A percentile compares a stretch with the other conserved stretches of the same genome.
These are phyloP conservation scores for Carex cristatella DNA, from an alignment of 176 grass and related monocot species.

Conservation along the genomic window DNA sequence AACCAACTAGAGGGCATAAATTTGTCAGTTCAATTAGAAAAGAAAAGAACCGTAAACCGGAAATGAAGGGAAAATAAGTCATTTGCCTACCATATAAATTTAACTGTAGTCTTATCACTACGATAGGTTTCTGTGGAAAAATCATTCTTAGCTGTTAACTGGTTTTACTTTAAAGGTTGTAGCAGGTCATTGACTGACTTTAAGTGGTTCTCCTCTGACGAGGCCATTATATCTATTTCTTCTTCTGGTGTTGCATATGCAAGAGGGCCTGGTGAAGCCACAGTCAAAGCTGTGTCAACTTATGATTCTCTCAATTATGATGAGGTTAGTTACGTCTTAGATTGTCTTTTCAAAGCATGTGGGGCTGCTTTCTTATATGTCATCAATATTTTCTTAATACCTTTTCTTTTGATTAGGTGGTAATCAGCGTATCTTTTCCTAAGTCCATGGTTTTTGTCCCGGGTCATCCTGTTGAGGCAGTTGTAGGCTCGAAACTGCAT, in stretches of 20 bases:
- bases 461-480: slow-evolving; percentile 76
- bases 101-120: not conserved
- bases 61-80: not conserved
- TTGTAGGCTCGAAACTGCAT: slow-evolving; percentile 73
- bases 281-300: slow-evolving; percentile 68
- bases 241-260: slow-evolving; percentile 42
- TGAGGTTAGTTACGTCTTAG: slow-evolving; percentile 44
- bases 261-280: slow-evolving; percentile 67
- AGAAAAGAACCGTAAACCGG: not conserved
- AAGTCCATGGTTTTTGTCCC: slow-evolving; percentile 57
- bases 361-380: not conserved
- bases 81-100: not conserved
- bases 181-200: slow-evolving; percentile 57
- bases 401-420: slow-evolving; percentile 37
- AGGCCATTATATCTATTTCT: slow-evolving; percentile 58
- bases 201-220: slow-evolving; percentile 78
- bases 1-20: not conserved
- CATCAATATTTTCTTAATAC: slow-evolving; percentile 16
- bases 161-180: slow-evolving; percentile 61
- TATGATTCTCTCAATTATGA: slow-evolving; percentile 80
- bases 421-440: slow-evolving; percentile 75
- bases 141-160: slow-evolving; percentile 7
- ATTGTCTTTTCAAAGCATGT: slow-evolving; percentile 7
- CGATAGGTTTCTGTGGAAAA: not conserved
- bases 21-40: not conserved